A percentile compares a stretch with the other conserved stretches of the same genome.
Evolutionary conservation across 2,329 filamentous ascomycete genomes (phyloP).

Genomic region (Microdochium bolleyi): DNA sequence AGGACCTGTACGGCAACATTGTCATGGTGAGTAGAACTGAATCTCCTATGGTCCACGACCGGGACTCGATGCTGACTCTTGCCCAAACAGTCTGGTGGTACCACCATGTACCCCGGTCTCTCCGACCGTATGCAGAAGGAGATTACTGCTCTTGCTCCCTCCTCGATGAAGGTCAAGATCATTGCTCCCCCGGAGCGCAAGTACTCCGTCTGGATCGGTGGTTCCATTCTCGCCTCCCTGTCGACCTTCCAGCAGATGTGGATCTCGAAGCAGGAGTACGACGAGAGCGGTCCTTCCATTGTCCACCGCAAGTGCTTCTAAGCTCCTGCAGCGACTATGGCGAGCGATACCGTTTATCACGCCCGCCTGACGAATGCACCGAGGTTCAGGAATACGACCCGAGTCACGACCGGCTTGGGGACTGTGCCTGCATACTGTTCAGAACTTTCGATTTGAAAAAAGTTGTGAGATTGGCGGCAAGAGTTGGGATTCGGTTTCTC

Average conservation of each 20-base stretch:
- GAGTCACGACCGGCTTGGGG: conserved; percentile 34
- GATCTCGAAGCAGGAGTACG: conserved; percentile 99
- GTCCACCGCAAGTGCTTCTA: conserved; percentile 99
- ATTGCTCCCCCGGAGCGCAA: conserved; percentile 99
- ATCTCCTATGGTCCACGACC: background rate
- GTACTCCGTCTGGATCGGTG: conserved; percentile 99
- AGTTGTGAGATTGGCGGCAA: conserved; percentile 47
- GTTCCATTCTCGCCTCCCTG: conserved; percentile 97
- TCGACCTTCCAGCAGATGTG: conserved; percentile 99
- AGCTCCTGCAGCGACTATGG: conserved; percentile 26
- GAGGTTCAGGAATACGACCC: conserved; percentile 35
- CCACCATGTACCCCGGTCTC: conserved; percentile 99
- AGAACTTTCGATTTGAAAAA: conserved; percentile 35
- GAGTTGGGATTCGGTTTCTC: conserved; percentile 40
- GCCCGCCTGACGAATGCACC: conserved; percentile 28
- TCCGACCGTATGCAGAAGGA: conserved; percentile 99
- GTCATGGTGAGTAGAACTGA: conserved; percentile 75
- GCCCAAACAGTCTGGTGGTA: conserved; percentile 81
- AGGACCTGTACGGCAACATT: conserved; percentile 99
- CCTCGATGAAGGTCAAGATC: conserved; percentile 99
- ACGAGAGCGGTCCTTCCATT: conserved; percentile 98
- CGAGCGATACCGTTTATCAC: conserved; percentile 18
- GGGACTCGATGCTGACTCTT: conserved; percentile 19
- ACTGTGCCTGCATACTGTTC: conserved; percentile 24
- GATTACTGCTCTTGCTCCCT: conserved; percentile 97